Evolutionary conservation across 1,284 basidiomycete genomes (phyloP).

Genomic region (Inonotus hispidus): DNA sequence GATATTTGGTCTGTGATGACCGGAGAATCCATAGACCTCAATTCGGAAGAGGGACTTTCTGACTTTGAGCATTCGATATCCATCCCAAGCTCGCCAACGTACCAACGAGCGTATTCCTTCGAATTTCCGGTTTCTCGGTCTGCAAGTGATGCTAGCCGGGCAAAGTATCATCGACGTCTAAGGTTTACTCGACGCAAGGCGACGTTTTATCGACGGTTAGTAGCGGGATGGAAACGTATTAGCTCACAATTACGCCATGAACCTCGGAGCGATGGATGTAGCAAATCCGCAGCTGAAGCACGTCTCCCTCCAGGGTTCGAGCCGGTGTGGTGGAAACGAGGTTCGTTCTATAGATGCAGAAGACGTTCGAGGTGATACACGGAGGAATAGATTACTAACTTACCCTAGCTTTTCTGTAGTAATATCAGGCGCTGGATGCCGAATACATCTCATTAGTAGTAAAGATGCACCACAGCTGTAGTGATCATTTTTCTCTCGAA

Average conservation of each 20-base stretch:
- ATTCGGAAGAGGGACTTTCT: neutral
- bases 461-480: too few relatives aligned
- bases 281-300: neutral
- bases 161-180: neutral
- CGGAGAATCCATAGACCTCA: neutral
- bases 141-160: neutral
- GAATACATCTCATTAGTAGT: neutral
- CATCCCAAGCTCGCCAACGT: neutral
- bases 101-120: neutral
- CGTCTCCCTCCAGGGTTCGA: conserved; percentile 13
- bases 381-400: too few relatives aligned
- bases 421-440: neutral
- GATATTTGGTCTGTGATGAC: neutral
- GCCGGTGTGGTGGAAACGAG: conserved; percentile 13
- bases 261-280: neutral
- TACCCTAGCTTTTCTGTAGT: too few relatives aligned
- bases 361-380: neutral
- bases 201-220: conserved; percentile 5
- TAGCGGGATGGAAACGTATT: conserved; percentile 13
- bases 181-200: neutral
- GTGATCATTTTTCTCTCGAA: too few relatives aligned
- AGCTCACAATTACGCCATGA: neutral
- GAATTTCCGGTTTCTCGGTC: neutral
- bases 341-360: conserved; percentile 1
- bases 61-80: neutral